These are phyloP conservation scores for Lichenothelia convexa DNA, from an alignment of 495 filamentous ascomycete species.

Conservation along the genomic window DNA sequence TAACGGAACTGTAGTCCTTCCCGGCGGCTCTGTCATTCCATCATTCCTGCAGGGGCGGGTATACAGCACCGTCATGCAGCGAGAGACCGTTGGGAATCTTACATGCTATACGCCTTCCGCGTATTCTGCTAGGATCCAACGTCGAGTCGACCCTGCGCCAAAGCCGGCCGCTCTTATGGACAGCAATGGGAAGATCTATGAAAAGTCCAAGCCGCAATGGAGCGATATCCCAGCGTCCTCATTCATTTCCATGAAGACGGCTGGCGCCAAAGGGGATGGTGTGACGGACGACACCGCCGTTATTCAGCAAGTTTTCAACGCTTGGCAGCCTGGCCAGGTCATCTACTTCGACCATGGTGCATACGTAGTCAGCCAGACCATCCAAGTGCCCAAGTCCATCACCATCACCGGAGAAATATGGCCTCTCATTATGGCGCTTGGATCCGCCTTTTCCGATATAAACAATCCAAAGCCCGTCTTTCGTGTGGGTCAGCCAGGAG, in stretches of 20 bases:
- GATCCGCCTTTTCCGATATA: conserved; percentile 49
- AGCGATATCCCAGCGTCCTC: conserved; percentile 32
- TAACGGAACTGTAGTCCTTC: conserved; percentile 39
- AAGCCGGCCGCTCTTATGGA: conserved; percentile 43
- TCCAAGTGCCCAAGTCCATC: conserved; percentile 65
- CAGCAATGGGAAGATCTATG: conserved; percentile 36
- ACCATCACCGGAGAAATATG: conserved; percentile 80
- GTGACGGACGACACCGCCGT: conserved; percentile 46
- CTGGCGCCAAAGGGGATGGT: conserved; percentile 68
- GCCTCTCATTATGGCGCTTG: conserved; percentile 74
- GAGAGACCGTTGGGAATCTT: conserved; percentile 1
- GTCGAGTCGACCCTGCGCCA: conserved; percentile 25
- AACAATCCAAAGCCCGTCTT: conserved; percentile 53
- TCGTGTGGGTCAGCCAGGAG: conserved; percentile 63
- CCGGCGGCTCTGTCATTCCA: conserved; percentile 45
- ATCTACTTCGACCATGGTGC: conserved; percentile 87
- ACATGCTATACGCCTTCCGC: conserved; percentile 11
- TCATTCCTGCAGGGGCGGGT: conserved; percentile 60
- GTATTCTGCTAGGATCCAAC: conserved; percentile 24
- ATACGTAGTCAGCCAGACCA: conserved; percentile 67
- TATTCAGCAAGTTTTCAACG: conserved; percentile 57
- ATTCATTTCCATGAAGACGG: conserved; percentile 60
- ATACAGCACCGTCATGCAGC: conserved; percentile 27
- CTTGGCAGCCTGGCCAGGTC: conserved; percentile 38
- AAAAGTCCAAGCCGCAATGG: conserved; percentile 60